Evolutionary conservation across 1,284 basidiomycete genomes (phyloP), one percentile per base, ranked within the genome.

Genomic region (Papiliotrema terrestris): DNA sequence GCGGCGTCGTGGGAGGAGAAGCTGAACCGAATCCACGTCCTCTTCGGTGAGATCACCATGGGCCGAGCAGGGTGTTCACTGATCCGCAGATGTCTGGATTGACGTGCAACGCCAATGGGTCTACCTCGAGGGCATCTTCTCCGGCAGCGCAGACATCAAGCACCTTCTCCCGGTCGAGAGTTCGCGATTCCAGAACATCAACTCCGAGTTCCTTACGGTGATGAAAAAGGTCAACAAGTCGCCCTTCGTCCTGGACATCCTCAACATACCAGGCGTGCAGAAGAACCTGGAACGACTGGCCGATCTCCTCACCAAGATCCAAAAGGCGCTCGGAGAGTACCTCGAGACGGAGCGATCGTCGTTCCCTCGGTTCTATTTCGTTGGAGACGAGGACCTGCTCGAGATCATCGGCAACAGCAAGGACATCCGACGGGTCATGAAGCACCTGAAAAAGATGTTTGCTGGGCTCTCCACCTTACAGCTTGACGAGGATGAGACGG

Each of bases 181-280:
- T 68, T 86, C 91, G 36, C 89, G 96, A 36, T 99, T 99, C 80
- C 89, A 91, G 74, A 98, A 94, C 78, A 98, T 99, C 83, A 98
- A 98, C 76, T 86, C 91, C 45, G 96, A 99, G 74, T 99, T 99
- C 79, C 81, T 98, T 54, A 87, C 91, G 0, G 91, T 98, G 61
- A 98, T 99, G 94, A 98, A 98, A 81, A 96, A 95, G 76, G 96
- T 98, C 58, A 93, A 94, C 84, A 98, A 98, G 78, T 97, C 95
- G 19, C 94, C 96, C 0, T 96, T 96, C 72, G 88, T 98, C 41
- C 80, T 98, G 51, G 96, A 99, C 65, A 94, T 99, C 49, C 85
- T 98, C 82, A 93, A 94, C 73, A 97, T 98, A 57, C 88, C 87
- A 52, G 91, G 89, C 41, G 89, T 98, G 52, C 94, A 98, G 78